Percentiles rank a stretch among this genome's conserved stretches.
Evolutionary conservation across 1,284 basidiomycete genomes (phyloP).

Genomic region (Malassezia caprae): DNA sequence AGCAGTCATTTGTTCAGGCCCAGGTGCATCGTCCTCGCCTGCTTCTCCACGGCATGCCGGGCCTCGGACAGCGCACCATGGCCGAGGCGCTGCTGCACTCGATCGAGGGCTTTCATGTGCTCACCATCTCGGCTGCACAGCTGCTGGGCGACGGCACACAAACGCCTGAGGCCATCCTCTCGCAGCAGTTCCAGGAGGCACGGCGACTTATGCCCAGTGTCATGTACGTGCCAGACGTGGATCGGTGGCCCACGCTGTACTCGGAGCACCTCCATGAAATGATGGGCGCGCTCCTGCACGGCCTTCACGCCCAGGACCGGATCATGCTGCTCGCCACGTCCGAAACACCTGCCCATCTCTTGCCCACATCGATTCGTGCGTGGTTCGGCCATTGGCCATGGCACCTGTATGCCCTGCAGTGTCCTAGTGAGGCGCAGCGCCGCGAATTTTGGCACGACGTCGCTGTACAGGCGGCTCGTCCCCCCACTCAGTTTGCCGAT

Average conservation of each 20-base stretch:
- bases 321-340: slow-evolving; percentile 79
- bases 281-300: slow-evolving; percentile 79
- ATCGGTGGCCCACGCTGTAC: slow-evolving; percentile 75
- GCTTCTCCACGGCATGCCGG: slow-evolving; percentile 66
- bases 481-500: slow-evolving; percentile 83
- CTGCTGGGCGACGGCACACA: slow-evolving; percentile 80
- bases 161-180: slow-evolving; percentile 79
- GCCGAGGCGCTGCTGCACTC: slow-evolving; percentile 85
- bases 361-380: slow-evolving; percentile 71
- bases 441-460: slow-evolving; percentile 63
- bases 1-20: slow-evolving; percentile 74
- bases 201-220: slow-evolving; percentile 94
- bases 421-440: slow-evolving; percentile 54
- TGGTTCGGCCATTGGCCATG: slow-evolving; percentile 81
- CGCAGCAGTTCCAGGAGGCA: slow-evolving; percentile 94
- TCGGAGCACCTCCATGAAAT: slow-evolving; percentile 75
- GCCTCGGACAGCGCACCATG: slow-evolving; percentile 83
- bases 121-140: slow-evolving; percentile 79
- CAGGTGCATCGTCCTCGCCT: slow-evolving; percentile 84
- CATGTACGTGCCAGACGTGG: slow-evolving; percentile 81
- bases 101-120: slow-evolving; percentile 89
- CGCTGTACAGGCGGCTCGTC: slow-evolving; percentile 46
- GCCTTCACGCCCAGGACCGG: slow-evolving; percentile 78
- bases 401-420: slow-evolving; percentile 60
- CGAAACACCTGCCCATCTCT: slow-evolving; percentile 62